Evolutionary conservation across 129 eudicot genomes (phyloP).

Genomic region (Escallonia rubra): DNA sequence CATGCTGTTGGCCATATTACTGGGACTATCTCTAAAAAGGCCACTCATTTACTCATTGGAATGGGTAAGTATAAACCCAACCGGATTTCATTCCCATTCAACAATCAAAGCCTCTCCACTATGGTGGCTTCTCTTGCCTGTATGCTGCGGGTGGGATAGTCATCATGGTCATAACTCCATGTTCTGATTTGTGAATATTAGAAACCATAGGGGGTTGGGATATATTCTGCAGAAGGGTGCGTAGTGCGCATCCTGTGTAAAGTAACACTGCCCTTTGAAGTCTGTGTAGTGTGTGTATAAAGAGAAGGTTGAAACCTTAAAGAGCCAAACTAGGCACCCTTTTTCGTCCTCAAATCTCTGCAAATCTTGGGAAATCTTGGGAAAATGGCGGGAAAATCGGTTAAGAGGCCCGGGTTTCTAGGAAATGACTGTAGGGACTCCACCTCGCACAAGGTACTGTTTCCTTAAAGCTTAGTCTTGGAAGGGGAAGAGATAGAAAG

Average conservation of each 20-base stretch:
- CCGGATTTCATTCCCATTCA: neutral
- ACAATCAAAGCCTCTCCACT: neutral
- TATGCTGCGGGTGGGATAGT: no score
- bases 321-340: slow-evolving; percentile 15
- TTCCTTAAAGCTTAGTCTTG: neutral
- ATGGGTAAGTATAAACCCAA: neutral
- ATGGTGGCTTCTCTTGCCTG: no score
- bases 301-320: slow-evolving; percentile 36
- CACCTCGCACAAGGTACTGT: slow-evolving; percentile 10
- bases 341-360: slow-evolving; percentile 10
- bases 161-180: no score
- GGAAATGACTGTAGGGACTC: slow-evolving; percentile 7
- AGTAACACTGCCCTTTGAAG: slow-evolving; percentile 15
- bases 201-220: slow-evolving; percentile 12
- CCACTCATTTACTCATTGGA: slow-evolving; percentile 15
- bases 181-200: slow-evolving; percentile 7
- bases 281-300: slow-evolving; percentile 25
- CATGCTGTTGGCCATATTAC: slow-evolving; percentile 83
- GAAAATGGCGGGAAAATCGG: slow-evolving; percentile 27
- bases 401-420: slow-evolving; percentile 27
- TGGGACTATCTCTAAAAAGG: slow-evolving; percentile 29
- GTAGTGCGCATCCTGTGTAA: slow-evolving; percentile 6
- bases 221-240: slow-evolving; percentile 11
- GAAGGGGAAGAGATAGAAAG: neutral
- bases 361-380: slow-evolving; percentile 12